Evolutionary conservation across 1,284 basidiomycete species (phyloP).

Genomic region (Tylopilus orsonianus): DNA sequence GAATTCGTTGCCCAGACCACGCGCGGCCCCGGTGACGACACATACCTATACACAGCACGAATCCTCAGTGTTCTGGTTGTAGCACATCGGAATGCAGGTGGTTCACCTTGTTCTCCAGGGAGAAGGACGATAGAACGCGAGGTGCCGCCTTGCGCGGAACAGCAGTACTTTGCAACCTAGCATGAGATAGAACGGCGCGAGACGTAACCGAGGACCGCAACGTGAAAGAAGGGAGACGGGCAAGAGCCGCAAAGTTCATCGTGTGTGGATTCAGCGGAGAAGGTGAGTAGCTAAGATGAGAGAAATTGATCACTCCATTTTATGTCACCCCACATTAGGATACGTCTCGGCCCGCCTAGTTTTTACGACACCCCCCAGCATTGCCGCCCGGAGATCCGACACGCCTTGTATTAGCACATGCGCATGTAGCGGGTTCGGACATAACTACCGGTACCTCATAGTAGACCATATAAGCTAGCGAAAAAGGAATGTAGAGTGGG

Average conservation of each 20-base stretch:
- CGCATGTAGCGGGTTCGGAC: conserved; percentile 21
- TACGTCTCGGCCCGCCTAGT: conserved; percentile 10
- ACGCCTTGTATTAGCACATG: conserved; percentile 31
- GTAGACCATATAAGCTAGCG: conserved; percentile 37
- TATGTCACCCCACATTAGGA: conserved; percentile 15
- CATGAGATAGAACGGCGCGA: conserved; percentile 12
- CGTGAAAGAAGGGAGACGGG: conserved; percentile 24
- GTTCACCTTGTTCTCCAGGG: conserved; percentile 65
- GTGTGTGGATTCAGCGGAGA: conserved; percentile 13
- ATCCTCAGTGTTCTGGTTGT: not conserved
- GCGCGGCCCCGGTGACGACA: conserved; percentile 91
- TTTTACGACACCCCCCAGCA: conserved; percentile 13
- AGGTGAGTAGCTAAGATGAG: conserved; percentile 6
- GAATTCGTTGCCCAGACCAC: conserved; percentile 87
- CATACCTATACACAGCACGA: conserved; percentile 62
- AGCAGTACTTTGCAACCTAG: conserved; percentile 29
- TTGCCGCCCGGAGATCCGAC: conserved; percentile 17
- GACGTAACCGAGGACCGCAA: conserved; percentile 17
- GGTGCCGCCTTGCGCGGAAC: conserved; percentile 25
- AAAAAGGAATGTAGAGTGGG: conserved; percentile 22
- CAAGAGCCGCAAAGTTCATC: conserved; percentile 26
- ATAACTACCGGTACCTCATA: conserved; percentile 34
- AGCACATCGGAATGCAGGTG: not conserved
- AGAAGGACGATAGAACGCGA: conserved; percentile 58
- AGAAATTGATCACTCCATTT: conserved; percentile 23